Evolutionary conservation across 371 early-diverging fungal genomes (phyloP), one percentile per base, ranked within the genome.

Genomic region (Mucor sp.): DNA sequence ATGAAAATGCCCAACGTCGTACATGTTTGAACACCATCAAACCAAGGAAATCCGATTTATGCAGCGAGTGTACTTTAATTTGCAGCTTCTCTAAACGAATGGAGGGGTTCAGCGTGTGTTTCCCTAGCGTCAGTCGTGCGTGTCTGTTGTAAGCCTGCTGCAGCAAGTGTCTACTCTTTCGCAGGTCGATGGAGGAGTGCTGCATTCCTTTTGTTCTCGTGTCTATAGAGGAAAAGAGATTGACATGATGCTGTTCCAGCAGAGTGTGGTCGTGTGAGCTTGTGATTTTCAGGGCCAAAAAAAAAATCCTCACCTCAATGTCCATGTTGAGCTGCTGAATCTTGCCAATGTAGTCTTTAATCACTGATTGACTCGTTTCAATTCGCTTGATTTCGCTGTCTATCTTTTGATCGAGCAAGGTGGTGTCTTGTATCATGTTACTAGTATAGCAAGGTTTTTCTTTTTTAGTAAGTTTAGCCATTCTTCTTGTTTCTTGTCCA

Each of bases 31-130:
- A 5, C 41, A 41, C 41, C 41, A 41, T 19, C 48, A 21, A 27
- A 11, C 27, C 53, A 53, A 55, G 15, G 11, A 37, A 15, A 41
- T 39, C 14, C 15, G 55, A 43, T 58, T 65, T 44, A 47, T 65
- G 58, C 58, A 65, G 43, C 25, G 63, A 37, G 15, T 55, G 56
- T 63, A 63, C 56, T 63, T 63, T 63, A 37, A 63, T 56, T 63
- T 63, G 63, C 63, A 63, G 56, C 7, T 37, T n/a, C 23, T 63
- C 25, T 55, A 59, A 39, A 37, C 37, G 59, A 39, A 37, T 59
- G 19, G 37, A 37, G 23, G 23, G 39, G 15, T 37, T 59, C 41
- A 59, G 23, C 23, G 21, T 59, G 33, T 32, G 37, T 17, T 41
- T 41, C 41, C 17, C 17, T 23, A 12, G 19, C 6, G 23, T 14